Percentiles rank a stretch among this genome's conserved stretches.
These are phyloP conservation scores for Zarea fungicola DNA, from an alignment of 2,329 filamentous ascomycete species.

Conservation along the genomic window DNA sequence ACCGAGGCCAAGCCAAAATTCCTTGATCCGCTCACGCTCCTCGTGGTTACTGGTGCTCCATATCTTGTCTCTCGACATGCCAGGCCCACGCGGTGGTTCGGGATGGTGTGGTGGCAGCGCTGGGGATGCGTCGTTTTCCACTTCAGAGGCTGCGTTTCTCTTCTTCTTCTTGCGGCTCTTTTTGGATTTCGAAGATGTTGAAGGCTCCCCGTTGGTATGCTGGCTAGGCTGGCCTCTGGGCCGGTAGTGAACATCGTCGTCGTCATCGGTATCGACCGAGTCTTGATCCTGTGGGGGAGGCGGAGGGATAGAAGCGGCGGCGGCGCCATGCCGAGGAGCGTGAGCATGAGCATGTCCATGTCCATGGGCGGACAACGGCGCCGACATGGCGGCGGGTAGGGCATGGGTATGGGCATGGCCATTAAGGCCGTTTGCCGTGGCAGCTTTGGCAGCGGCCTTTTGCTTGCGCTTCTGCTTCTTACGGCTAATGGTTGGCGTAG, in stretches of 20 bases:
- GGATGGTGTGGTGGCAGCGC: slow-evolving; percentile 19
- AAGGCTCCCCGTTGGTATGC: slow-evolving; percentile 25
- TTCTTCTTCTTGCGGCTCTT: slow-evolving; percentile 70
- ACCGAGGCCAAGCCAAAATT: slow-evolving; percentile 92
- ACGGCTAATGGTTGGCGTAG: slow-evolving; percentile 65
- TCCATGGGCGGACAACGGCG: slow-evolving; percentile 17
- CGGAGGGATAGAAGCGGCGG: not conserved
- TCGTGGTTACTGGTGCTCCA: slow-evolving; percentile 96
- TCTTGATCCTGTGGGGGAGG: slow-evolving; percentile 38
- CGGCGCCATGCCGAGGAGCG: not conserved
- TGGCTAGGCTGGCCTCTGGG: slow-evolving; percentile 30
- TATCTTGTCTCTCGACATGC: slow-evolving; percentile 74
- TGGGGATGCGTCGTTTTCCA: slow-evolving; percentile 15
- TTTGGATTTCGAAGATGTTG: slow-evolving; percentile 39
- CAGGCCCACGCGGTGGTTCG: slow-evolving; percentile 30
- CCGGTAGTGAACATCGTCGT: slow-evolving; percentile 37
- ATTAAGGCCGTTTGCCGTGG: slow-evolving; percentile 27
- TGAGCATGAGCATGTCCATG: slow-evolving; percentile 13
- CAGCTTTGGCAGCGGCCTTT: slow-evolving; percentile 71
- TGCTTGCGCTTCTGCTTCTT: slow-evolving; percentile 94
- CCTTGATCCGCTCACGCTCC: slow-evolving; percentile 94
- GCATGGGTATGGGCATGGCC: not conserved
- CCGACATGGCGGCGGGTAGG: not conserved
- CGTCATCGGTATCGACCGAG: slow-evolving; percentile 52
- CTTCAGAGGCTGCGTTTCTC: slow-evolving; percentile 32